Evolutionary conservation across 2,329 filamentous ascomycete genomes (phyloP).

Genomic region (Hymenoscyphus fraxineus): DNA sequence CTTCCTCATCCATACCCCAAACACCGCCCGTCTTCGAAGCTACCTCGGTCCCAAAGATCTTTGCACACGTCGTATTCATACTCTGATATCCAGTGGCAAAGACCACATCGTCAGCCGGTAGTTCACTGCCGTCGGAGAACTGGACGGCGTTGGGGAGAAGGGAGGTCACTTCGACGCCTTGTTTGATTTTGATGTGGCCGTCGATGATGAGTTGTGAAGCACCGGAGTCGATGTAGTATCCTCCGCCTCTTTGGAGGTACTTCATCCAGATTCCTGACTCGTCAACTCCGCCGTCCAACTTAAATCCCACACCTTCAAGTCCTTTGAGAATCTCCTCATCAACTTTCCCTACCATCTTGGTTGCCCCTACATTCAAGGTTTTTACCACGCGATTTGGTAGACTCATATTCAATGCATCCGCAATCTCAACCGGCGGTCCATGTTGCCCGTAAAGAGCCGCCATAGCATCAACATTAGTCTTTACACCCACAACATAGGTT

Average conservation of each 20-base stretch:
- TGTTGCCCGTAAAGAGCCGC: slow-evolving; percentile 38
- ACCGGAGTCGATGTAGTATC: slow-evolving; percentile 57
- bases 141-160: slow-evolving; percentile 39
- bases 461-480: slow-evolving; percentile 41
- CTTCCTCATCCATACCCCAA: slow-evolving; percentile 48
- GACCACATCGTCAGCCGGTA: slow-evolving; percentile 52
- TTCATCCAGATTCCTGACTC: slow-evolving; percentile 53
- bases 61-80: slow-evolving; percentile 48
- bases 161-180: slow-evolving; percentile 43
- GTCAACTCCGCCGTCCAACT: slow-evolving; percentile 54
- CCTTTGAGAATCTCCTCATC: slow-evolving; percentile 44
- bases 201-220: slow-evolving; percentile 49
- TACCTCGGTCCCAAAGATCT: slow-evolving; percentile 48
- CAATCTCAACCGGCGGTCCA: slow-evolving; percentile 56
- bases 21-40: slow-evolving; percentile 47
- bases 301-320: slow-evolving; percentile 54
- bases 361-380: slow-evolving; percentile 48
- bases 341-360: slow-evolving; percentile 35
- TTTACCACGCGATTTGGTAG: slow-evolving; percentile 59
- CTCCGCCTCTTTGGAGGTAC: slow-evolving; percentile 57
- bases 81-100: slow-evolving; percentile 49
- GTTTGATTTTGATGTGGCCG: slow-evolving; percentile 51
- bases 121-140: slow-evolving; percentile 43
- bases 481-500: slow-evolving; percentile 60
- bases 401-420: slow-evolving; percentile 57